These are phyloP conservation scores for Scleroderma citrinum DNA, from an alignment of 768 basidiomycete genomes.

Conservation along the genomic window DNA sequence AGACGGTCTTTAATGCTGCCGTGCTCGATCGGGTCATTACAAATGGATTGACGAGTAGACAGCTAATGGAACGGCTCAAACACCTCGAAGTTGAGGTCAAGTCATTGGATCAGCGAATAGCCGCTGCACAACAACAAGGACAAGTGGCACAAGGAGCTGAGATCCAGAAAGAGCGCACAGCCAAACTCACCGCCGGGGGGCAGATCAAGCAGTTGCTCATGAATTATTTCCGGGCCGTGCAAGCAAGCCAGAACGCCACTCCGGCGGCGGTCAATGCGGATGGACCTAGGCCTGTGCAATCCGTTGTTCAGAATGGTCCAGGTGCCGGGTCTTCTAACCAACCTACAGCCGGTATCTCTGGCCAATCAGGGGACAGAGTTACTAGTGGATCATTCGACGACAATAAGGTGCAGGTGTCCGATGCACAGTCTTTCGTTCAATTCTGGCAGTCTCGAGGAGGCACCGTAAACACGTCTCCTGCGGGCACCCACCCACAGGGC, in stretches of 20 bases:
- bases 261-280: neutral
- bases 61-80: slow-evolving; percentile 19
- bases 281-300: neutral
- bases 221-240: slow-evolving; percentile 9
- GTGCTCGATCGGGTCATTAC: slow-evolving; percentile 13
- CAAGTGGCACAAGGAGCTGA: slow-evolving; percentile 8
- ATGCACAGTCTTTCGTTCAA: slow-evolving; percentile 21
- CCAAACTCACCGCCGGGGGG: slow-evolving; percentile 3
- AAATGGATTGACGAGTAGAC: slow-evolving; percentile 12
- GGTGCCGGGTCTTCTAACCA: slow-evolving; percentile 4
- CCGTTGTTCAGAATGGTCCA: neutral
- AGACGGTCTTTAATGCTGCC: neutral
- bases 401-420: slow-evolving; percentile 12
- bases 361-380: slow-evolving; percentile 4
- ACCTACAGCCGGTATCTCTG: slow-evolving; percentile 1
- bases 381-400: slow-evolving; percentile 12
- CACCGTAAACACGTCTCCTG: slow-evolving; percentile 1
- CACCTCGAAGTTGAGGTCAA: slow-evolving; percentile 2
- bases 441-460: slow-evolving; percentile 26
- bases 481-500: slow-evolving; percentile 11
- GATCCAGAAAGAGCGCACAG: slow-evolving; percentile 8
- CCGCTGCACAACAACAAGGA: slow-evolving; percentile 12
- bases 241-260: slow-evolving; percentile 3
- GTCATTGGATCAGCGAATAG: slow-evolving; percentile 11
- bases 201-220: slow-evolving; percentile 12